Evolutionary conservation across 805 yeast genomes (phyloP).

Genomic region (Komagataella pastoris): DNA sequence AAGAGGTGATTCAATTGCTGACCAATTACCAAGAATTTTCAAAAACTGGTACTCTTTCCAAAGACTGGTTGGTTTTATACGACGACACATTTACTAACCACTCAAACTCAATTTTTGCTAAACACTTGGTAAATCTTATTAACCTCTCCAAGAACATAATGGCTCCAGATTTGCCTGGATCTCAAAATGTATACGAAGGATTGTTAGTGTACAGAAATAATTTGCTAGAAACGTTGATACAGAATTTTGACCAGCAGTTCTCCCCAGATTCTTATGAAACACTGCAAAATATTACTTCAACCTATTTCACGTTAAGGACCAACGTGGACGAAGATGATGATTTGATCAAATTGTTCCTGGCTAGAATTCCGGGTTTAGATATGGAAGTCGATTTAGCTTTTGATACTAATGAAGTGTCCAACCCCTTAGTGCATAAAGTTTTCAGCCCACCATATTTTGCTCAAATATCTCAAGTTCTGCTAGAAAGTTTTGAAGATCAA

Average conservation of each 20-base stretch:
- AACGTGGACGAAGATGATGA: not conserved
- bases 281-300: not conserved
- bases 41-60: conserved; percentile 34
- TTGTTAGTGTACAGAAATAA: not conserved
- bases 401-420: not conserved
- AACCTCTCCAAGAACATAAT: not conserved
- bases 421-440: not conserved
- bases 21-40: conserved; percentile 68
- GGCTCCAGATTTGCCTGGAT: not conserved
- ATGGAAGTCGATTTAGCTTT: not conserved
- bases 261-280: not conserved
- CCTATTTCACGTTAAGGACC: not conserved
- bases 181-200: not conserved
- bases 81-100: not conserved
- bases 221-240: not conserved
- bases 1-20: conserved; percentile 58
- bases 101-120: not conserved
- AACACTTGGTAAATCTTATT: not conserved
- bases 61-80: conserved; percentile 17
- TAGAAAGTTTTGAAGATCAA: not conserved
- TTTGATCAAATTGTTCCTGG: not conserved
- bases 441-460: not conserved
- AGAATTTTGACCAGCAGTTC: not conserved
- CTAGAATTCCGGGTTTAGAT: not conserved
- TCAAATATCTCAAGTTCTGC: not conserved